Conservation (phyloP, 2,329 filamentous ascomycete species). For the Arthrinium puccinioides region DNA sequence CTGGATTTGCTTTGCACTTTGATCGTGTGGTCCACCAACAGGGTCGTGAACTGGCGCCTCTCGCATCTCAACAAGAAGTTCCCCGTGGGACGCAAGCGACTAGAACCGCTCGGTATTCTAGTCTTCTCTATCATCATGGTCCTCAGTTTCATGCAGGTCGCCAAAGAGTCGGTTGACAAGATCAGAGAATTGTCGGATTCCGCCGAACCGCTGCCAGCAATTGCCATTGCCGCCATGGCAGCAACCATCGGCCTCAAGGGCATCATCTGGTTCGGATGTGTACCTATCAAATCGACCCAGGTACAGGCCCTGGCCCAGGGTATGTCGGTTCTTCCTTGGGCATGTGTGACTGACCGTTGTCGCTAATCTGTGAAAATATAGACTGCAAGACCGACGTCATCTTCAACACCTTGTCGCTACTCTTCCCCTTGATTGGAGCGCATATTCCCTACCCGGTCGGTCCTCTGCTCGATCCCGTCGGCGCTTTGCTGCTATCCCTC, state of each 20-base stretch:
- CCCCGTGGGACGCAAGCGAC: slow-evolving; percentile 47
- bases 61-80: slow-evolving; percentile 43
- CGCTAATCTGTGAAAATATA: neutral
- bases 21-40: slow-evolving; percentile 55
- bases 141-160: slow-evolving; percentile 53
- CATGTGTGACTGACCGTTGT: fast-evolving
- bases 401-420: slow-evolving; percentile 56
- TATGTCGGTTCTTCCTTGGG: neutral
- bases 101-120: slow-evolving; percentile 55
- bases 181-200: slow-evolving; percentile 19
- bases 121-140: slow-evolving; percentile 59
- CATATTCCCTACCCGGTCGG: slow-evolving; percentile 36
- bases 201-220: neutral
- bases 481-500: slow-evolving; percentile 54
- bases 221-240: slow-evolving; percentile 34
- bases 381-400: slow-evolving; percentile 59
- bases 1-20: slow-evolving; percentile 53
- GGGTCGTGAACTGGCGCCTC: slow-evolving; percentile 50
- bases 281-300: slow-evolving; percentile 54
- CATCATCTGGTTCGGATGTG: slow-evolving; percentile 52
- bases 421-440: slow-evolving; percentile 56
- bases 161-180: slow-evolving; percentile 52
- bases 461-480: slow-evolving; percentile 45
- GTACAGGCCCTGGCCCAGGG: slow-evolving; percentile 53
- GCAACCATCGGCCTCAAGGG: slow-evolving; percentile 53